Base-by-base conservation (phyloP, 495 filamentous ascomycete species). In the Amphirosellinia nigrospora region DNA sequence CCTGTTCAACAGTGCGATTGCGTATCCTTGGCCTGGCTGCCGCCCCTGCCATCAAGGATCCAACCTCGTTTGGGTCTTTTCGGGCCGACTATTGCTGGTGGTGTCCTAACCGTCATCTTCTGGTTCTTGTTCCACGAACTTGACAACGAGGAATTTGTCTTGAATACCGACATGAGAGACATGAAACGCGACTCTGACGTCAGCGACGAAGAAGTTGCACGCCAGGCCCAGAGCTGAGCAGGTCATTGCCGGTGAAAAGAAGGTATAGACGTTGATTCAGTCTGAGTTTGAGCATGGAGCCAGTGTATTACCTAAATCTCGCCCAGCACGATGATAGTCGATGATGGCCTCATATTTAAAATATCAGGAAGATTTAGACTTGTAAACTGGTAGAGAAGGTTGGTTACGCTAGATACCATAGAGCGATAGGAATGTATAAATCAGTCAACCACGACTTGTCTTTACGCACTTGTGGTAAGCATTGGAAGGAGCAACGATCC, bases 1-100 rank as follows among this genome's bases (percentile, higher is more conserved):
- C 74, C 80, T 91, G 19, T 82, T 89, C 72, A 85, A 84, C 66
- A 84, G 74, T 55, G 86, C 84, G 36, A 77, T 90, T 62, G 85
- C 84, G 84, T 32, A 88, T 87, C 30, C 77, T 89, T 21, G 86
- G 86, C 10, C 83, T 88, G 64, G 86, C 86, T n/a, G 77, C 86
- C 53, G 75, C 87, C 15, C 86, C 87, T 0, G 84, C 86, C 1
- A 84, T 89, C 16, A 78, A 82, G 50, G 89, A 93, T 70, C 90
- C 0, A 86, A 86, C 28, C 78, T 90, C 34, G 80, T 86, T 13
- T 87, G 83, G 80, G 85, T 85, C 68, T 89, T 86, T 80, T 79
- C 58, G 86, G 73, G 10, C 84, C 80, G 4, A 78, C 85, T 4
- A 86, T 84, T 48, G 79, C 75, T 26, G 83, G 84, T 7, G 76